Evolutionary conservation across 768 basidiomycete genomes (phyloP).

Genomic region (Tephrocybe sp.): DNA sequence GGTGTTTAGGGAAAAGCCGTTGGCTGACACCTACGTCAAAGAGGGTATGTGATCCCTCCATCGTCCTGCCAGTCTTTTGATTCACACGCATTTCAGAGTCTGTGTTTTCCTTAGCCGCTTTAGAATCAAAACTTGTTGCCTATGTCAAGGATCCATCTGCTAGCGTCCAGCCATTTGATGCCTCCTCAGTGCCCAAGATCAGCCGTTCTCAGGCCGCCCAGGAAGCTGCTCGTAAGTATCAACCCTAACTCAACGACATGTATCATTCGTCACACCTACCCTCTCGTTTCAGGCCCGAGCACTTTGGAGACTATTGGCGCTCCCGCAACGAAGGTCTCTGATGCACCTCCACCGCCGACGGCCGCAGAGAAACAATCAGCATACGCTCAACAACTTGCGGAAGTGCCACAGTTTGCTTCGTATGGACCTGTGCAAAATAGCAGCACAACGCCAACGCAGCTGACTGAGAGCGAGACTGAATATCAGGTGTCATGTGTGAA

Average conservation of each 20-base stretch:
- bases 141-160: slow-evolving; percentile 86
- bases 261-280: slow-evolving; percentile 5
- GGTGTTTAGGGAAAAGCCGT: slow-evolving; percentile 71
- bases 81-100: slow-evolving; percentile 61
- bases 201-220: slow-evolving; percentile 90
- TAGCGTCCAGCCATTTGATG: slow-evolving; percentile 74
- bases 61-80: slow-evolving; percentile 1
- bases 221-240: slow-evolving; percentile 74
- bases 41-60: slow-evolving; percentile 57
- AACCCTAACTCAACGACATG: neutral
- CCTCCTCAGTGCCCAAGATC: slow-evolving; percentile 85
- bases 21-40: slow-evolving; percentile 87
- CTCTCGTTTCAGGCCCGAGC: slow-evolving; percentile 63
- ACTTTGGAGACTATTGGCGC: slow-evolving; percentile 82
- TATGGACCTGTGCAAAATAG: slow-evolving; percentile 91
- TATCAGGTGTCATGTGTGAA: slow-evolving; percentile 97
- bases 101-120: slow-evolving; percentile 83
- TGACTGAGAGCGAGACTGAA: slow-evolving; percentile 97
- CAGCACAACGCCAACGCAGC: slow-evolving; percentile 69
- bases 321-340: slow-evolving; percentile 55
- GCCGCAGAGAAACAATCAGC: slow-evolving; percentile 86
- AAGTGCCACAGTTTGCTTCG: slow-evolving; percentile 78
- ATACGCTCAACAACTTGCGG: slow-evolving; percentile 81
- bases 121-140: slow-evolving; percentile 90
- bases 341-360: slow-evolving; percentile 71